phyloP scores from a whole-genome alignment of 495 filamentous ascomycete species.

The Penicillium robsamsonii region DNA sequence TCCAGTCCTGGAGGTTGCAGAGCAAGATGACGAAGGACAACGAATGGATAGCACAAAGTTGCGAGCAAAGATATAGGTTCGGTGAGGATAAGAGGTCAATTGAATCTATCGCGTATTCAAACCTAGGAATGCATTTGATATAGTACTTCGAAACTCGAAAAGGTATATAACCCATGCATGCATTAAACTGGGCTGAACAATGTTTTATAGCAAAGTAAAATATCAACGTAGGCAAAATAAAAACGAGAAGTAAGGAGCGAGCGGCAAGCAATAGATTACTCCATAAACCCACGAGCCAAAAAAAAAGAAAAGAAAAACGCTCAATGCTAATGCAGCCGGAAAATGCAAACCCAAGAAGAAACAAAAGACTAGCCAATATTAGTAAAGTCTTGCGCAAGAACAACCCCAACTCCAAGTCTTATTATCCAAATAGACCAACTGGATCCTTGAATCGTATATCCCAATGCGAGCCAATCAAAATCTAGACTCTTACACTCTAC shows the following conservation, averaged over 20 bases:
- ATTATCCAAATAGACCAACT: not conserved
- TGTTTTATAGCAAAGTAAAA: not conserved
- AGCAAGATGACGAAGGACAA: constrained; percentile 80
- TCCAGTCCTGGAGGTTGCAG: constrained; percentile 68
- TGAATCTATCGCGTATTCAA: not conserved
- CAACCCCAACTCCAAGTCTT: constrained; percentile 6
- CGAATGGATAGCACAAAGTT: constrained; percentile 61
- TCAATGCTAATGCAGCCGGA: constrained; percentile 15
- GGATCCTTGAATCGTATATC: not conserved
- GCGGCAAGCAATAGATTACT: not conserved
- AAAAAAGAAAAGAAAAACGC: constrained; percentile 8
- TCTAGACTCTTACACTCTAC: constrained; percentile 25
- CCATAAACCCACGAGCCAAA: constrained; percentile 9
- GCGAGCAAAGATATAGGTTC: constrained; percentile 28
- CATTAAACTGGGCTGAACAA: not conserved
- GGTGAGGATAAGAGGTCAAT: not conserved
- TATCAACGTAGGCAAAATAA: not conserved
- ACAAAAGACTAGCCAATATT: not conserved
- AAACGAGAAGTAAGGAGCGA: not conserved
- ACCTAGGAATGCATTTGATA: not conserved
- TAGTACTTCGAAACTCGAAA: not conserved
- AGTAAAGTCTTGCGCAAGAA: not conserved
- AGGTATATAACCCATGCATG: not conserved
- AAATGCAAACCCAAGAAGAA: constrained; percentile 10
- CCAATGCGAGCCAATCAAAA: not conserved